Evolutionary conservation across 75 land plant genomes (phyloP), one percentile per base, ranked within the genome.

Genomic region (Larix kaempferi): DNA sequence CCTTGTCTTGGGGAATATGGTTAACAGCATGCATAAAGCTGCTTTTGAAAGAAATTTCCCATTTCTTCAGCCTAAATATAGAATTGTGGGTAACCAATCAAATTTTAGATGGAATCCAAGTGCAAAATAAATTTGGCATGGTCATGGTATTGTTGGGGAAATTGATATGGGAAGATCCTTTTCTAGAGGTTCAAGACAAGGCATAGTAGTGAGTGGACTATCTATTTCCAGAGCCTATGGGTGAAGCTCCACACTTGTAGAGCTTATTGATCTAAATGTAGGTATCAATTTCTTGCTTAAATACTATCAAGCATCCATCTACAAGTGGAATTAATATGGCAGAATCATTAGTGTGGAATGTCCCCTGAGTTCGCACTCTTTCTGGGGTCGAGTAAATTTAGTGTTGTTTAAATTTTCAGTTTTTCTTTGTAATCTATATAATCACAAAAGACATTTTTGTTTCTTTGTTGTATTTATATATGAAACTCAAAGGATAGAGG

Each of bases 1-100:
- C 13, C 29, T 79, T 39, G 54, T 63, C 73, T 74, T 66, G 80
- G 87, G 88, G 4, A 81, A 77, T 74, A 58, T 67, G 39, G 74
- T 75, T n/a, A 76, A 69, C 54, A 81, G 80, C 79, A 82, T 87
- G 67, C 84, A 85, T 8, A 92, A 89, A 80, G 77, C 85, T 60
- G 79, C 85, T 6, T 92, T 93, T 82, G 99, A 96, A 57, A 88
- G 89, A 11, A 90, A 96, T 69, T 96, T 93, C 65, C 99, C 99
- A 15, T 88, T 94, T 3, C 88, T 96, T 66, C 91, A 93, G 75
- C 66, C 86, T 75, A 92, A 96, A 66, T 94, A 95, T 56, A 93
- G 77, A 69, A 49, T 39, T 37, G 72, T 23, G 7, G 72, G 52
- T 41, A 69, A 39, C 72, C 72, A 69, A 10, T 69, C 72, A 39